phyloP scores from a whole-genome alignment of 1,284 basidiomycete genomes.

The Cutaneotrichosporon cavernicola region DNA sequence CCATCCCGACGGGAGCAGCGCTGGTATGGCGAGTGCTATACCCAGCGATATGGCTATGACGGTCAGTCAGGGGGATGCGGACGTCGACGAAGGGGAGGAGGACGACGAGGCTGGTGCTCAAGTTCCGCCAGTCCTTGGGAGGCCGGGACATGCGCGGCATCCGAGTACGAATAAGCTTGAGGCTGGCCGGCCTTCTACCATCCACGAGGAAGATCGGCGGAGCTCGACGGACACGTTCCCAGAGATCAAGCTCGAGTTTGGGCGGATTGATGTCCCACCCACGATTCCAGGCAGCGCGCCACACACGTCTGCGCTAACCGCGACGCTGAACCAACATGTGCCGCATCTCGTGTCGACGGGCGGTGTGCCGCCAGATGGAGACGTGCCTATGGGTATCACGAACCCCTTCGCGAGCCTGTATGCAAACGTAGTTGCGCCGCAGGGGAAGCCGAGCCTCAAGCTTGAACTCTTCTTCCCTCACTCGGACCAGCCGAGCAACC shows the following conservation, averaged over 20 bases:
- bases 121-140: not conserved
- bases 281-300: not conserved
- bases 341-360: slow-evolving; percentile 40
- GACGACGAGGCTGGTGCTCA: slow-evolving; percentile 34
- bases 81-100: slow-evolving; percentile 26
- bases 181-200: slow-evolving; percentile 17
- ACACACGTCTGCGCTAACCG: slow-evolving; percentile 39
- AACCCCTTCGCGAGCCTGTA: slow-evolving; percentile 55
- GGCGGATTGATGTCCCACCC: slow-evolving; percentile 5
- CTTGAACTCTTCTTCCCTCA: slow-evolving; percentile 87
- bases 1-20: slow-evolving; percentile 52
- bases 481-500: slow-evolving; percentile 61
- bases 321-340: slow-evolving; percentile 43
- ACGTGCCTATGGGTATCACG: not conserved
- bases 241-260: slow-evolving; percentile 30
- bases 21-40: slow-evolving; percentile 19
- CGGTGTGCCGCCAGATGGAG: slow-evolving; percentile 9
- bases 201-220: slow-evolving; percentile 28
- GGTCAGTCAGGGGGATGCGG: slow-evolving; percentile 20
- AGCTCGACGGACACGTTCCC: slow-evolving; percentile 31
- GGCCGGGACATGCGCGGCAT: slow-evolving; percentile 4
- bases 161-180: slow-evolving; percentile 3
- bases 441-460: slow-evolving; percentile 55
- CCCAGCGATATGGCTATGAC: slow-evolving; percentile 30
- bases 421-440: slow-evolving; percentile 52